phyloP scores from a whole-genome alignment of 129 eudicot species.

The Flaveria robusta region DNA sequence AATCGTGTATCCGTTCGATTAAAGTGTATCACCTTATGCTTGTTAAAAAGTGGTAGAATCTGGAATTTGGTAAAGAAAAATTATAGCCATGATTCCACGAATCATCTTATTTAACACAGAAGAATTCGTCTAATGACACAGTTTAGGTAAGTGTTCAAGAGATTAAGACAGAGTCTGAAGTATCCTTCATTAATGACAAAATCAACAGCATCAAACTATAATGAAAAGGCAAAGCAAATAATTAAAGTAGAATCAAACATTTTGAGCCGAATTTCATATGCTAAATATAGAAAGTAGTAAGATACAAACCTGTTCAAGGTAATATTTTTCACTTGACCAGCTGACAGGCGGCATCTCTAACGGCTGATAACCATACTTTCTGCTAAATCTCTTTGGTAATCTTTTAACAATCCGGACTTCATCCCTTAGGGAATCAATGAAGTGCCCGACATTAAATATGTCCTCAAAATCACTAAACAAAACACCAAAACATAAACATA shows the following conservation, averaged over 20 bases:
- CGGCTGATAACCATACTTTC: slow-evolving; percentile 69
- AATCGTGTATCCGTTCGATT: slow-evolving; percentile 93
- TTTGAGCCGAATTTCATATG: neutral
- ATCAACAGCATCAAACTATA: neutral
- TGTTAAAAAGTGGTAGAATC: slow-evolving; percentile 81
- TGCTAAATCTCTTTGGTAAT: slow-evolving; percentile 75
- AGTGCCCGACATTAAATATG: slow-evolving; percentile 80
- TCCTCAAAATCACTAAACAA: slow-evolving; percentile 93
- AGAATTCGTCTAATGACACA: neutral
- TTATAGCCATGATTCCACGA: too few relatives aligned
- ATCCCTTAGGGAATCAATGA: slow-evolving; percentile 86
- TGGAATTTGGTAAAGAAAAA: slow-evolving; percentile 44
- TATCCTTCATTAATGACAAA: neutral
- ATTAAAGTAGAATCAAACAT: neutral
- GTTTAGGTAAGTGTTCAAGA: too few relatives aligned
- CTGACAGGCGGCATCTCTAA: slow-evolving; percentile 92
- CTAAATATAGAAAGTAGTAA: neutral
- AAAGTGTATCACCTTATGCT: slow-evolving; percentile 81
- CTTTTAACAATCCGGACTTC: slow-evolving; percentile 85
- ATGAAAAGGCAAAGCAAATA: neutral
- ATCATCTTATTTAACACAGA: too few relatives aligned
- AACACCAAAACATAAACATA: slow-evolving; percentile 23
- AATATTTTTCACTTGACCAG: slow-evolving; percentile 94
- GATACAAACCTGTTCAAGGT: slow-evolving; percentile 73
- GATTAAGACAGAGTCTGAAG: too few relatives aligned